Percentiles rank a stretch among this genome's conserved stretches.
Evolutionary conservation across 257 asterid species (phyloP).

Genomic region (Nicotiana tabacum): DNA sequence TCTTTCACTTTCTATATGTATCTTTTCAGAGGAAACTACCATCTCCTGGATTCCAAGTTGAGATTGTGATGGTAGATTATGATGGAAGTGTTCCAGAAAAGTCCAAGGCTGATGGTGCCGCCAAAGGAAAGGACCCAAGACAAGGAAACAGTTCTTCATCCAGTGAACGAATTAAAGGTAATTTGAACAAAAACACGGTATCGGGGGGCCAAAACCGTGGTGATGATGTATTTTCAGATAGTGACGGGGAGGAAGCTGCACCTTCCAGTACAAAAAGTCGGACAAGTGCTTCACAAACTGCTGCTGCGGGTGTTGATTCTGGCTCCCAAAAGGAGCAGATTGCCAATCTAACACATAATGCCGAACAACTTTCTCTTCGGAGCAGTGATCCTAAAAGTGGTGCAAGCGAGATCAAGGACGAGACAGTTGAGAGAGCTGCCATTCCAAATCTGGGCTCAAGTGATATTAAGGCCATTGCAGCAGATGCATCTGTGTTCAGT

Average conservation of each 20-base stretch:
- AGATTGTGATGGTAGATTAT: constrained; percentile 80
- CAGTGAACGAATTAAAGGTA: constrained; percentile 32
- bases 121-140: constrained; percentile 35
- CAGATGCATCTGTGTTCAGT: constrained; percentile 97
- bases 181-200: constrained; percentile 31
- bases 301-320: constrained; percentile 31
- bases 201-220: constrained; percentile 39
- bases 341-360: constrained; percentile 35
- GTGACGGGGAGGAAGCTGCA: constrained; percentile 72
- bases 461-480: constrained; percentile 92
- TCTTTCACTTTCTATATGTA: neutral
- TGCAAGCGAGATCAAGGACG: constrained; percentile 35
- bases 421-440: constrained; percentile 30
- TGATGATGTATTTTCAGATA: constrained; percentile 86
- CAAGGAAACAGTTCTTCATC: constrained; percentile 29
- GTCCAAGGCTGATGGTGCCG: constrained; percentile 21
- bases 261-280: constrained; percentile 28
- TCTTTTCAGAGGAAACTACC: constrained; percentile 84
- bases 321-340: constrained; percentile 29
- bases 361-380: constrained; percentile 46
- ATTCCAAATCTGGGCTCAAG: constrained; percentile 57
- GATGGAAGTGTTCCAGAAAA: constrained; percentile 55
- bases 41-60: constrained; percentile 89
- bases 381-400: constrained; percentile 25
- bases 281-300: constrained; percentile 24